phyloP scores from a whole-genome alignment of 805 yeast species.

The fission yeast (Schizosaccharomyces pombe) region ASM294v3 CU329670.1:4752001-4752500 shows the following conservation, averaged over 20 bases:
- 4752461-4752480: too few relatives aligned
- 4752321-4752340: constrained; percentile 1
- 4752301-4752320: constrained; percentile 5
- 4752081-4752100: too few relatives aligned
- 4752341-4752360: neutral
- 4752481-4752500: too few relatives aligned
- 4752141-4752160: neutral
- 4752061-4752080: too few relatives aligned
- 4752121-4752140: neutral
- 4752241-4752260: too few relatives aligned
- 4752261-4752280: too few relatives aligned
- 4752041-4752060: neutral
- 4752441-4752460: too few relatives aligned
- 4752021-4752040: neutral
- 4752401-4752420: too few relatives aligned
- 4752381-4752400: neutral
- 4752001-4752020: constrained; percentile 1
- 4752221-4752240: too few relatives aligned
- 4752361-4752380: neutral
- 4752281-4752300: constrained; percentile 6
- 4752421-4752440: too few relatives aligned
- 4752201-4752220: neutral
- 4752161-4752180: constrained; percentile 4
- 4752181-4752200: neutral
- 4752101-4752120: too few relatives aligned